Evolutionary conservation across 352 stramenopile genomes (phyloP).

Genomic region (Thalassiosira mediterranea): DNA sequence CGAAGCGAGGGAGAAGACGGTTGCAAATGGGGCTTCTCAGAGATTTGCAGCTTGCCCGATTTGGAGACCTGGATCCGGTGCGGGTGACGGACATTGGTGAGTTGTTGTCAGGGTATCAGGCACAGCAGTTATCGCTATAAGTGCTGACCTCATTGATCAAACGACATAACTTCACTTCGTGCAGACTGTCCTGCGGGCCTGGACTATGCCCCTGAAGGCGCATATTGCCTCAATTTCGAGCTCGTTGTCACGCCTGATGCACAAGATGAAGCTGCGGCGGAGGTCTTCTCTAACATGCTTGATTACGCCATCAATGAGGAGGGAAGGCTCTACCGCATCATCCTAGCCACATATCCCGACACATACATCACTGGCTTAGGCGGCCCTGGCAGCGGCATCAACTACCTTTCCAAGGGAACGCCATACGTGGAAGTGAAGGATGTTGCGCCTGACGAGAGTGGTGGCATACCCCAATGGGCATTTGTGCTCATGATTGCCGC

Average conservation of each 20-base stretch:
- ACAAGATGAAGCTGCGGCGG: not conserved
- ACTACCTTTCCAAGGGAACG: not conserved
- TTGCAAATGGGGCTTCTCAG: too few relatives aligned
- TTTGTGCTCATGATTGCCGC: not conserved
- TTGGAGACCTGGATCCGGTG: too few relatives aligned
- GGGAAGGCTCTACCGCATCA: not conserved
- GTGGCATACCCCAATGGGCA: not conserved
- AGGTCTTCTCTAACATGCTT: not conserved
- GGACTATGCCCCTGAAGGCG: not conserved
- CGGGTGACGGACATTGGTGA: too few relatives aligned
- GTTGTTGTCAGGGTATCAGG: too few relatives aligned
- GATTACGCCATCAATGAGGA: conserved; percentile 8
- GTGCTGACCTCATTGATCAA: not conserved
- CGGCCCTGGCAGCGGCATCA: conserved; percentile 2
- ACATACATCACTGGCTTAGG: conserved; percentile 5
- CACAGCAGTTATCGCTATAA: not conserved
- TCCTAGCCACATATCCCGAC: not conserved
- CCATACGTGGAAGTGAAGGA: too few relatives aligned
- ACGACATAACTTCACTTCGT: not conserved
- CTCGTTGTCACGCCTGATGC: not conserved
- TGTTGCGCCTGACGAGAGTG: not conserved
- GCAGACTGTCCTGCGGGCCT: not conserved
- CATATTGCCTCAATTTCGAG: not conserved
- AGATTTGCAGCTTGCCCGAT: too few relatives aligned
- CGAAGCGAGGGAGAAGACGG: too few relatives aligned